Percentiles rank a stretch among this genome's conserved stretches.
These are phyloP conservation scores for Leccinum boreale DNA, from an alignment of 768 basidiomycete species.

Conservation along the genomic window DNA sequence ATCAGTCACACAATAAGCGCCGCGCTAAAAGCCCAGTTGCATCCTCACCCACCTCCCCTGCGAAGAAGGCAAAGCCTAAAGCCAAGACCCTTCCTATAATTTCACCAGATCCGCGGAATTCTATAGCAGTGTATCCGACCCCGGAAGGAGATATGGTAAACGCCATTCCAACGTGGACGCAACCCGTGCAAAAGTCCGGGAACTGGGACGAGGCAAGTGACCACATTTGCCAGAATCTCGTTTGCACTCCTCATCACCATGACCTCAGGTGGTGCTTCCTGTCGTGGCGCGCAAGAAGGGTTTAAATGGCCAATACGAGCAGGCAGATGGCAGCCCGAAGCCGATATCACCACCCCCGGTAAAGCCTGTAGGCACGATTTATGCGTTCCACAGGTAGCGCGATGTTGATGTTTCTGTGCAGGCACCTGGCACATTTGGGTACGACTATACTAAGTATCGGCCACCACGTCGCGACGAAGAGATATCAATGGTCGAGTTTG, in stretches of 20 bases:
- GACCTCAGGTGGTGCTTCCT: constrained; percentile 69
- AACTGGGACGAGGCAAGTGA: constrained; percentile 81
- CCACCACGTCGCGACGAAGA: constrained; percentile 41
- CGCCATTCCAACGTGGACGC: constrained; percentile 82
- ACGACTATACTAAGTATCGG: constrained; percentile 68
- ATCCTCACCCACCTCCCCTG: constrained; percentile 34
- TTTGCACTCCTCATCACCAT: constrained; percentile 7
- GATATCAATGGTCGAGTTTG: constrained; percentile 70
- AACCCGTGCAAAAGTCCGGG: constrained; percentile 60
- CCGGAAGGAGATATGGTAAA: constrained; percentile 56
- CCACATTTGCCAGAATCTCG: not conserved
- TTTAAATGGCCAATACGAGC: constrained; percentile 65
- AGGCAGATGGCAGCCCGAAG: constrained; percentile 64
- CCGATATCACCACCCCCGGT: constrained; percentile 41
- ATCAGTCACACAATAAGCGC: constrained; percentile 40
- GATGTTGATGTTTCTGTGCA: constrained; percentile 25
- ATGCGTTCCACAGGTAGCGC: not conserved
- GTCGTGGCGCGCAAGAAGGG: constrained; percentile 84
- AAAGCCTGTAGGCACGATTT: constrained; percentile 52
- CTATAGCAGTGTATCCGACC: constrained; percentile 67
- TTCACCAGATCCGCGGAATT: constrained; percentile 45
- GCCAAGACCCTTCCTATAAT: constrained; percentile 32
- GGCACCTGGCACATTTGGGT: constrained; percentile 85
- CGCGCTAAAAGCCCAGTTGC: constrained; percentile 47
- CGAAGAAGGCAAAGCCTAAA: constrained; percentile 40